Evolutionary conservation across 2,329 filamentous ascomycete genomes (phyloP), one percentile per base, ranked within the genome.

Genomic region (Phialemonium atrogriseum): DNA sequence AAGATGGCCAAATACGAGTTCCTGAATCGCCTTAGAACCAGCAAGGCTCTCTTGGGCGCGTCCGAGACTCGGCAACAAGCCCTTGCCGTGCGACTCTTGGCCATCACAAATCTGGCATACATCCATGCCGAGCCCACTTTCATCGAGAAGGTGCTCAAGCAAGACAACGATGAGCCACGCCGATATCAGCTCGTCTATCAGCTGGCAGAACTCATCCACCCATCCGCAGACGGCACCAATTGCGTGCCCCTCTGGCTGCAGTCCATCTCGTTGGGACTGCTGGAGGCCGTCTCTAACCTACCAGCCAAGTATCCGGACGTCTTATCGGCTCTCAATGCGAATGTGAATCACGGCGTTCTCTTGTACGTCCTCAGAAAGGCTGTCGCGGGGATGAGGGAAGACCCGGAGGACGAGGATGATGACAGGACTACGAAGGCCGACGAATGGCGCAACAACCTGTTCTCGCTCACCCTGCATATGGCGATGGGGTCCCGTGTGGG

Each of bases 331-430:
- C 65, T 99, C 24, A 94, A 87, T 48, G 85, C 93, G 33, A 94
- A 89, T 45, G 89, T 96, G 22, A 96, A 94, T 47, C 93, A 98
- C 47, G 93, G 91, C 10, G 82, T 96, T 18, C 69, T 99, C 26
- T 81, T 96, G 44, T 96, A 95, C 49, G 74, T 95, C 43, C 81
- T 94, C 30, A 77, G 89, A 34, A 95, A 94, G 56, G 84, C 87
- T 8, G 84, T 96, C 35, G 80, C 81, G 12, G 84, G 87, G 41
- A 80, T 98, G 61, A 77, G 70, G 35, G 64, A 64, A 12, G 68
- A 77, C 37, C 32, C 41, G 2, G 62, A 65, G 29, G 52, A 63
- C 30, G 74, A 80, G 34, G 59, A 66, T 36, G 66, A 76, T 23
- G 67, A 72, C 14, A 70, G 77, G 41, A 69, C 73, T 35, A 73